These are phyloP conservation scores for Angomonas ambiguus DNA, from an alignment of 208 protist species.

Conservation along the genomic window DNA sequence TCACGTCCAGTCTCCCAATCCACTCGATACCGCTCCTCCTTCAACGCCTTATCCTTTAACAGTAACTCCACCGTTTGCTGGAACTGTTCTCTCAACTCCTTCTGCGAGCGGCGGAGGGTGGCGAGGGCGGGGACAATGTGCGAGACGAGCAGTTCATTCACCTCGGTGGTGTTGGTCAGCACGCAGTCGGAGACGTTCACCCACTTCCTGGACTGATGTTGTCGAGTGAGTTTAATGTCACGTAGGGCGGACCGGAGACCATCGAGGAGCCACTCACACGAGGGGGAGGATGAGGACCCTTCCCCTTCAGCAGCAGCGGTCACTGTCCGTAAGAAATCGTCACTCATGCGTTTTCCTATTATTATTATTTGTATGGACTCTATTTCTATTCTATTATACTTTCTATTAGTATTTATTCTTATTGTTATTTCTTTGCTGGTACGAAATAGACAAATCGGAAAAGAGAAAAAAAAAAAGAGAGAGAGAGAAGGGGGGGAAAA, in stretches of 20 bases:
- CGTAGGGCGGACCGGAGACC: conserved; percentile 19
- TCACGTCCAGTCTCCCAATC: conserved; percentile 22
- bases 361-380: no score
- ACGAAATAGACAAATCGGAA: neutral
- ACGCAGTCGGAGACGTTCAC: conserved; percentile 77
- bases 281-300: neutral
- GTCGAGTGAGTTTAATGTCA: conserved; percentile 40
- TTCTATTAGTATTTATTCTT: no score
- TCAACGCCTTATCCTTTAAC: conserved; percentile 41
- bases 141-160: conserved; percentile 16
- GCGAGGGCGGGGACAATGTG: conserved; percentile 16
- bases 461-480: conserved; percentile 15
- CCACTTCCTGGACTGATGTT: conserved; percentile 42
- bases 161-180: conserved; percentile 19
- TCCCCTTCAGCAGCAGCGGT: neutral
- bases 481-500: neutral
- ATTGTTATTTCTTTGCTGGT: no score
- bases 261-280: neutral
- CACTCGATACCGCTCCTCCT: conserved; percentile 65
- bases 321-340: no score
- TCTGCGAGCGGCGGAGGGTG: conserved; percentile 22
- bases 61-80: conserved; percentile 38
- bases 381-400: no score
- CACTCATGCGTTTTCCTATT: no score
- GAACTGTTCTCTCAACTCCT: conserved; percentile 25